Evolutionary conservation across 495 filamentous ascomycete genomes (phyloP), one percentile per base, ranked within the genome.

Genomic region (Penicillium crystallinum): DNA sequence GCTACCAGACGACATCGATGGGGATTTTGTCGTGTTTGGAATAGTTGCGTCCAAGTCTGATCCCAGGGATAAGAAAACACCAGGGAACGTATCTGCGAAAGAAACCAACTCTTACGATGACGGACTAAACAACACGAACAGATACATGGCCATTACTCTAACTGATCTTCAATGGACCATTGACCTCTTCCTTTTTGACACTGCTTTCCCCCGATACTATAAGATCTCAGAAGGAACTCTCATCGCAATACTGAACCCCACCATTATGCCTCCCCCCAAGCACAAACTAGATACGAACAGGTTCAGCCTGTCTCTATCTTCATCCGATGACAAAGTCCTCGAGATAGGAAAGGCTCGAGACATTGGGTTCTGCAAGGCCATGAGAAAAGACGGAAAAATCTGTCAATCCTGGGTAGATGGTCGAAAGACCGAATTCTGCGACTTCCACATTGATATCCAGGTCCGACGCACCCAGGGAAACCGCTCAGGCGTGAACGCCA

Each of bases 191-290:
- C 81, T 99, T 25, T 99, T 99, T 64, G 90, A 88, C 60, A 81
- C 86, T 0, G 95, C 88, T 15, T 97, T 96, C 62, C 84, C 89
- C 4, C 83, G 85, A 34, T 97, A 90, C 73, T 96, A 91, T 84
- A 91, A 95, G 61, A 75, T 97, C 4, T 82, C 85, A 0, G 81
- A 87, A 2, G 93, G 95, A 18, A 95, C 88, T 0, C 75, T 97
- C 2, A 77, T 99, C 45, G 93, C 95, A 7, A 86, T 99, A 31
- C 74, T 99, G n/a, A 99, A 97, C 58, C 93, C 95, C 0, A 83
- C 70, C 2, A 86, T 97, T 57, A 85, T 99, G 80, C 89, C 91
- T 8, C 95, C 95, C 2, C 84, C 84, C 0, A 80, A 80, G 2
- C 75, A 79, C 12, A 83, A 82, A 45, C 74, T 83, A 12, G 87